Conservation (phyloP, 2,329 filamentous ascomycete genomes). For the Zalaria sp. region DNA sequence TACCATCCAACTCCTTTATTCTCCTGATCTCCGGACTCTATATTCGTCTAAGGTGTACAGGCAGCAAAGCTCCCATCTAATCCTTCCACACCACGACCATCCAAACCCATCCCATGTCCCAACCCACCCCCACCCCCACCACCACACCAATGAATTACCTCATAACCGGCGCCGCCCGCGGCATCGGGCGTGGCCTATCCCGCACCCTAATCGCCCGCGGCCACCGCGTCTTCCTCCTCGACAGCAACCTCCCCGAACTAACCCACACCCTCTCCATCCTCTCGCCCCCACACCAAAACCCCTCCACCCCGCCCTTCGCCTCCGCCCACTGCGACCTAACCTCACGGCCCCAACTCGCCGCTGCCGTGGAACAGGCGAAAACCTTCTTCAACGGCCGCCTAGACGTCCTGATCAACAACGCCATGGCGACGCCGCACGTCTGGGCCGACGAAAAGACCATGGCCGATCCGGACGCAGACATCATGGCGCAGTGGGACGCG, state of each 20-base stretch:
- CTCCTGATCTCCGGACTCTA: not conserved
- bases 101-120: not conserved
- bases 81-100: not conserved
- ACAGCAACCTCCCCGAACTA: conserved; percentile 24
- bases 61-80: not conserved
- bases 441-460: conserved; percentile 4
- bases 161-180: conserved; percentile 23
- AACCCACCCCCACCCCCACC: not conserved
- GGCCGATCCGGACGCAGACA: conserved; percentile 1
- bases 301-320: not conserved
- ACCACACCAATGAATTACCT: conserved; percentile 23
- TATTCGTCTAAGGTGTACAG: not conserved
- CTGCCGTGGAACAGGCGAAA: conserved; percentile 15
- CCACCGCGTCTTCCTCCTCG: conserved; percentile 26
- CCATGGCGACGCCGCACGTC: conserved; percentile 9
- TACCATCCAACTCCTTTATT: not conserved
- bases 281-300: conserved; percentile 3
- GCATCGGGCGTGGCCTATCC: conserved; percentile 23
- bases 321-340: conserved; percentile 7
- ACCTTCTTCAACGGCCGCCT: conserved; percentile 22
- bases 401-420: conserved; percentile 30
- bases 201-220: conserved; percentile 19
- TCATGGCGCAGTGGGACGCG: conserved; percentile 7
- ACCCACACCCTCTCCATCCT: conserved; percentile 19
- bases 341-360: conserved; percentile 16